Evolutionary conservation across 352 stramenopile species (phyloP), one percentile per base, ranked within the genome.

Genomic region (Chrysophaeum taylorii): DNA sequence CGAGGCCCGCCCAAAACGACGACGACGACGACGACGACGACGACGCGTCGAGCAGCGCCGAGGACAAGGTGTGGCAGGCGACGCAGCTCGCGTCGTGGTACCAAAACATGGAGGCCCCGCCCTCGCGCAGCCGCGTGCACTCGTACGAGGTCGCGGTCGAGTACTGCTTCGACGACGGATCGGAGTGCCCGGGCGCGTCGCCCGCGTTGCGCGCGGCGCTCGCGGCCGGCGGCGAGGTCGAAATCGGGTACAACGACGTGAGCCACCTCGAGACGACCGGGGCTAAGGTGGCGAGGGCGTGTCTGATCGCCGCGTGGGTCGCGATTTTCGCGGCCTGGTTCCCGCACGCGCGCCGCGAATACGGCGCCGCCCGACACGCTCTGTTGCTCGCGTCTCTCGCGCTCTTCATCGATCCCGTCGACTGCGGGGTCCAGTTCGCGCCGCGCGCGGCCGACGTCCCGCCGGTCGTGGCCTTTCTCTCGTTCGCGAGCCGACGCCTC

Each of bases 391-490:
- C 31, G 4, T 9, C 14, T 9, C 57, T 66, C 57, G 23, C 45
- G 33, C 36, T 66, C 57, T 66, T 48, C 57, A n/a, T 45, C 14
- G 57, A 66, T 36, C 57, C 57, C 31, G 27, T 66, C 14, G 57
- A 66, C 2, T 37, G 14, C 36, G 12, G 41, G 4, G 57, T 33
- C 57, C 9, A 16, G 35, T 5, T 45, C 2, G 7, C 27, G 57
- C 57, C 57, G 14, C 2, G 33, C 1, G 2, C 31, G 9, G 27
- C 57, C 9, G 5, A 14, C 33, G 36, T 66, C 2, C 57, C 57
- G 33, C 57, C 57, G 15, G 9, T 9, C 12, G 57, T 66, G 18
- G 57, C 57, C 14, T 66, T 25, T 18, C 1, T 2, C 31, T 66
- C 57, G 12, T 45, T 41, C 35, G 33, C 27, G 1, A 18, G 2